Percentiles rank a stretch among this genome's conserved stretches.
Evolutionary conservation across 768 basidiomycete genomes (phyloP).

Genomic region (Xerocomus potaroensis): DNA sequence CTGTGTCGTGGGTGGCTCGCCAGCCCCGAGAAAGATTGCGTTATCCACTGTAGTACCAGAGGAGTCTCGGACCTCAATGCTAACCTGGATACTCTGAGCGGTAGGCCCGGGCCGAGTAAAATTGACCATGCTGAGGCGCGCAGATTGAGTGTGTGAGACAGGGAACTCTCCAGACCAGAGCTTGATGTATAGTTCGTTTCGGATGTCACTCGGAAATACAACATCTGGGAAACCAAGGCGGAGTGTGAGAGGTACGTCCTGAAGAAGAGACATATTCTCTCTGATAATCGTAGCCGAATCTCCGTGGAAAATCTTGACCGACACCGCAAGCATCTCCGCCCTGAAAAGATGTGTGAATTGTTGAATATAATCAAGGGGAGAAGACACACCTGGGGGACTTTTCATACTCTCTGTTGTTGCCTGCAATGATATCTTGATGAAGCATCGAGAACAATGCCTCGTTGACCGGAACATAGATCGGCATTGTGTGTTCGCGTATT

Average conservation of each 20-base stretch:
- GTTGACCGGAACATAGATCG: constrained; percentile 78
- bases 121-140: constrained; percentile 53
- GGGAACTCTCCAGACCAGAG: constrained; percentile 92
- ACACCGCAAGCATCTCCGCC: constrained; percentile 83
- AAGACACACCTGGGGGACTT: constrained; percentile 65
- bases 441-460: constrained; percentile 89
- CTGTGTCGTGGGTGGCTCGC: constrained; percentile 73
- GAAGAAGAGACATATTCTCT: constrained; percentile 81
- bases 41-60: constrained; percentile 66
- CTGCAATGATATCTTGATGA: constrained; percentile 90
- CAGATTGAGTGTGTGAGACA: constrained; percentile 45
- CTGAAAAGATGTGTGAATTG: constrained; percentile 35
- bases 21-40: constrained; percentile 77
- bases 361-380: not conserved
- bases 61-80: constrained; percentile 78
- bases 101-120: constrained; percentile 57
- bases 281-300: constrained; percentile 66
- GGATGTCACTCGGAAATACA: constrained; percentile 86
- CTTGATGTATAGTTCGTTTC: constrained; percentile 95
- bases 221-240: constrained; percentile 95
- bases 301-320: constrained; percentile 86
- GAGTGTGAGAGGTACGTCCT: constrained; percentile 75
- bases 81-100: constrained; percentile 70
- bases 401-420: constrained; percentile 73
- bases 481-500: constrained; percentile 77